These are phyloP conservation scores for Lachnellula cervina DNA, from an alignment of 2,329 filamentous ascomycete species.

Conservation along the genomic window DNA sequence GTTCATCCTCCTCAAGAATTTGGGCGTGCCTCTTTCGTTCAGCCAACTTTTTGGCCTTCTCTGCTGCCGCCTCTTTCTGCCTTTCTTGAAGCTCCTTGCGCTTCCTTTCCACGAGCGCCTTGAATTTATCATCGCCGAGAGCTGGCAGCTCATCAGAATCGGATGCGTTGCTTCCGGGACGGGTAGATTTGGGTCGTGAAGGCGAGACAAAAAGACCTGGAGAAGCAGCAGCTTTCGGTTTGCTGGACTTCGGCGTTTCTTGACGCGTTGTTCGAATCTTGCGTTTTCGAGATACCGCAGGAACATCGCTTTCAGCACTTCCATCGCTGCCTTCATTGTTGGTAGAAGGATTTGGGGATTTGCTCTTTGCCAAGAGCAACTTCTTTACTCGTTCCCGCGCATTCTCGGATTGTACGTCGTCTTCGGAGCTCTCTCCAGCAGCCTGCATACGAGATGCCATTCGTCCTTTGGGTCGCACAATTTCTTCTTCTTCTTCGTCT, in stretches of 20 bases:
- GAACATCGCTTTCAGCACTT: slow-evolving; percentile 21
- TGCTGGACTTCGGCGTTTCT: slow-evolving; percentile 21
- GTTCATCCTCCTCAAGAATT: slow-evolving; percentile 52
- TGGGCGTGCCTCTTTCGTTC: slow-evolving; percentile 40
- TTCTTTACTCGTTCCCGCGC: slow-evolving; percentile 41
- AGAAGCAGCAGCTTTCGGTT: slow-evolving; percentile 20
- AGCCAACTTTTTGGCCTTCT: slow-evolving; percentile 31
- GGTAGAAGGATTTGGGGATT: slow-evolving; percentile 27
- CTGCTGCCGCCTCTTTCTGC: slow-evolving; percentile 54
- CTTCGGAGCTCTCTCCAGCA: slow-evolving; percentile 15
- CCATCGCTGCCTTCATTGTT: slow-evolving; percentile 34
- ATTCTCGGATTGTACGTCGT: slow-evolving; percentile 15
- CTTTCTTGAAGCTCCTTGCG: slow-evolving; percentile 63
- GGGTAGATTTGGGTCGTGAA: slow-evolving; percentile 24
- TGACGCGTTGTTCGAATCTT: slow-evolving; percentile 20
- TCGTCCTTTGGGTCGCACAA: slow-evolving; percentile 54
- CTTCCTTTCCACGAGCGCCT: slow-evolving; percentile 69
- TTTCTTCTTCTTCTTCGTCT: slow-evolving; percentile 45
- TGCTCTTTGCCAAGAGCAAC: slow-evolving; percentile 35
- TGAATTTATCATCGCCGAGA: slow-evolving; percentile 55
- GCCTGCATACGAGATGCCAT: slow-evolving; percentile 61
- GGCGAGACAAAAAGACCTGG: slow-evolving; percentile 40
- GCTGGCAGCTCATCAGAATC: slow-evolving; percentile 41
- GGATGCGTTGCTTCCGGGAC: slow-evolving; percentile 19
- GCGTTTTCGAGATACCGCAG: slow-evolving; percentile 24